Conservation (phyloP, 352 stramenopile species). For the Globisporangium camurandrum region DNA sequence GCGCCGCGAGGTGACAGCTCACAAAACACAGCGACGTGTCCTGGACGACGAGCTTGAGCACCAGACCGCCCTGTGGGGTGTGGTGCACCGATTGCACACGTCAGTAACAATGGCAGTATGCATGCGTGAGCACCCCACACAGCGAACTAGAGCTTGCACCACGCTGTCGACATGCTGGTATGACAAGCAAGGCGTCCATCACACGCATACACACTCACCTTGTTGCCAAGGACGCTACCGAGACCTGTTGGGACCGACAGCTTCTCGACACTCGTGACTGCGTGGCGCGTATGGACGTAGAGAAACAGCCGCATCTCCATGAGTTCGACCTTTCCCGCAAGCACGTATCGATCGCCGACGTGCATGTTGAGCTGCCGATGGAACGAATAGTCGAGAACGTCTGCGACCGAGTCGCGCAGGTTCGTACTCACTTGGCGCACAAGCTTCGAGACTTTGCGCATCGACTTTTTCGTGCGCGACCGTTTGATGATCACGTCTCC, state of each 20-base stretch:
- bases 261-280: slow-evolving; percentile 59
- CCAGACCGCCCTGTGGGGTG: slow-evolving; percentile 52
- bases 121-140: no score
- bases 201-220: slow-evolving; percentile 27
- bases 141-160: neutral
- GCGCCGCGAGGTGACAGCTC: slow-evolving; percentile 78
- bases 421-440: slow-evolving; percentile 63
- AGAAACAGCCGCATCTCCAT: slow-evolving; percentile 80
- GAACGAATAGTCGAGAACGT: slow-evolving; percentile 62
- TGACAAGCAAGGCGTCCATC: neutral
- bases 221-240: slow-evolving; percentile 77
- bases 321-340: slow-evolving; percentile 66
- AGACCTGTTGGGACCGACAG: slow-evolving; percentile 62
- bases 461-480: slow-evolving; percentile 57
- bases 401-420: slow-evolving; percentile 46
- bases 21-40: slow-evolving; percentile 82
- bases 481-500: slow-evolving; percentile 54
- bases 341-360: slow-evolving; percentile 43
- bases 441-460: slow-evolving; percentile 56
- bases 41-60: slow-evolving; percentile 69
- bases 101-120: no score
- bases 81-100: no score
- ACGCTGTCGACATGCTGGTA: neutral
- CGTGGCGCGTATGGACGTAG: slow-evolving; percentile 55
- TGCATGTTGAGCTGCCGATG: slow-evolving; percentile 52